These are phyloP conservation scores for Lipomyces orientalis DNA, from an alignment of 805 yeast genomes.

Conservation along the genomic window DNA sequence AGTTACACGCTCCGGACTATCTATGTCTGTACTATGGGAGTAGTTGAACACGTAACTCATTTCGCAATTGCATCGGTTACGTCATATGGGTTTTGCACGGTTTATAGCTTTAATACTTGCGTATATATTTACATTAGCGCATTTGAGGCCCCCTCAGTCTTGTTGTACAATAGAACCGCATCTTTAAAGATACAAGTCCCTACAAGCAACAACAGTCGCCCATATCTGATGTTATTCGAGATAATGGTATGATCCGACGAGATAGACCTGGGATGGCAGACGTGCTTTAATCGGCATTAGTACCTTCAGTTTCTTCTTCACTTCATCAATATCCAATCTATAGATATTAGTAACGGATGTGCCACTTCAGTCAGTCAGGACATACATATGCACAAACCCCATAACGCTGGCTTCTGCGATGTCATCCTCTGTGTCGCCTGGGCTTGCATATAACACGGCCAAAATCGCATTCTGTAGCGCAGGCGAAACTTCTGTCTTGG, in stretches of 20 bases:
- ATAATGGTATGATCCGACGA: slow-evolving; percentile 81
- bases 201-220: not conserved
- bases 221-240: slow-evolving; percentile 59
- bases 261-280: slow-evolving; percentile 73
- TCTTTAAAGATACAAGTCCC: not conserved
- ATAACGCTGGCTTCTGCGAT: slow-evolving; percentile 63
- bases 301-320: slow-evolving; percentile 67
- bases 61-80: not conserved
- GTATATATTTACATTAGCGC: not conserved
- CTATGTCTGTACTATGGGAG: not conserved
- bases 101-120: slow-evolving; percentile 1
- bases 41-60: not conserved
- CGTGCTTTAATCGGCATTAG: slow-evolving; percentile 88
- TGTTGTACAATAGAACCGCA: slow-evolving; percentile 1
- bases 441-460: slow-evolving; percentile 62
- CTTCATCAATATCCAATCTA: slow-evolving; percentile 71
- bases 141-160: not conserved
- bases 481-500: slow-evolving; percentile 47
- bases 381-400: slow-evolving; percentile 75
- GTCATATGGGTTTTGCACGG: slow-evolving; percentile 16
- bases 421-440: slow-evolving; percentile 55
- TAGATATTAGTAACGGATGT: slow-evolving; percentile 29
- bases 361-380: slow-evolving; percentile 19
- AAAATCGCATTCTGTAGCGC: slow-evolving; percentile 75
- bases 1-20: not conserved